Evolutionary conservation across 257 asterid species (phyloP).

Genomic region (Perilla frutescens): DNA sequence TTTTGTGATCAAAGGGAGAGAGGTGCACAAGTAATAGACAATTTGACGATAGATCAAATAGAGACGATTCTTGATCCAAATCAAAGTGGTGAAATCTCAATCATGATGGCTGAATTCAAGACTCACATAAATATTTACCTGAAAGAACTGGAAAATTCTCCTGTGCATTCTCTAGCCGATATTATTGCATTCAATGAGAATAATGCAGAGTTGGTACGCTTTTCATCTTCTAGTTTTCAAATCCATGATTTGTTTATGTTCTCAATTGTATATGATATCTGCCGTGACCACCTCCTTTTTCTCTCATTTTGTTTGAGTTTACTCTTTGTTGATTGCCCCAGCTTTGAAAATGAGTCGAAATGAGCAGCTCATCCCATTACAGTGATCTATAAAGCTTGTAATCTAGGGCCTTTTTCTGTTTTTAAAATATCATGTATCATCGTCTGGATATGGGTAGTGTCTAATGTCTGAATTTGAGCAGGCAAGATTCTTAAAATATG

Average conservation of each 20-base stretch:
- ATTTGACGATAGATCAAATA: slow-evolving; percentile 42
- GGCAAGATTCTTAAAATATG: too few relatives aligned
- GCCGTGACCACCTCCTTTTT: not conserved
- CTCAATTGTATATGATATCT: not conserved
- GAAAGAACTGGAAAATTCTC: slow-evolving; percentile 38
- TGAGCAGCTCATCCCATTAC: not conserved
- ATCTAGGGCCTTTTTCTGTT: not conserved
- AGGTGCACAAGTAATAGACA: slow-evolving; percentile 45
- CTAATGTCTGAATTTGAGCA: too few relatives aligned
- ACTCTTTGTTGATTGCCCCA: not conserved
- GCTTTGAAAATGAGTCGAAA: not conserved
- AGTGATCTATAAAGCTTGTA: not conserved
- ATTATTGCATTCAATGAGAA: slow-evolving; percentile 48
- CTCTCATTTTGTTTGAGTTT: slow-evolving; percentile 2
- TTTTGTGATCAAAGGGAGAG: slow-evolving; percentile 35
- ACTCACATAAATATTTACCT: slow-evolving; percentile 41
- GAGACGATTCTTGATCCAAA: slow-evolving; percentile 43
- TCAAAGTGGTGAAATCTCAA: slow-evolving; percentile 42
- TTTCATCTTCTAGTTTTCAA: slow-evolving; percentile 7
- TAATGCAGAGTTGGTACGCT: slow-evolving; percentile 43
- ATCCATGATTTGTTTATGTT: not conserved
- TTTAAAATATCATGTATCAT: too few relatives aligned
- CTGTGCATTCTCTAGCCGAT: slow-evolving; percentile 47
- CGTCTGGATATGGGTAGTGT: too few relatives aligned
- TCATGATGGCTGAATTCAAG: slow-evolving; percentile 51